Evolutionary conservation across 177 flowering plant species (phyloP), one percentile per base, ranked within the genome.

Genomic region (Tripterygium wilfordii): DNA sequence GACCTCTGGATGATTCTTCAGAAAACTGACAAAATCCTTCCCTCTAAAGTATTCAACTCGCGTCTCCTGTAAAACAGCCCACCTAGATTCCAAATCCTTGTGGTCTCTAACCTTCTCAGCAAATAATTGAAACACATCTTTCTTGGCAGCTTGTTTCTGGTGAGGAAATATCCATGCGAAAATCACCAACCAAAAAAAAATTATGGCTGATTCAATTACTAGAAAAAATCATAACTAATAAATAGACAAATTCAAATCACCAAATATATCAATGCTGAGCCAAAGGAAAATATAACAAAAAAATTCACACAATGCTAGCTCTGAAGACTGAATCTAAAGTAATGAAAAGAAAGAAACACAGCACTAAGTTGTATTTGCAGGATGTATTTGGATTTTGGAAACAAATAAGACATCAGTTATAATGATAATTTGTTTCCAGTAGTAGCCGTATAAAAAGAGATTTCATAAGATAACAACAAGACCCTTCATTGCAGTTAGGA

Each of bases 41-140:
- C 98, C 98, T 51, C 96, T 80, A 47, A 88, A 88, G 64, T 92
- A 88, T 56, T 92, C 96, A 25, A 92, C 94, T 16, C 98, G 83
- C n/a, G 98, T 82, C 71, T 92, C 96, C 72, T 88, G 94, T 58
- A 92, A 71, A 32, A 92, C 84, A 36, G 96, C 98, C 98, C 98
- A 92, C 57, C 96, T 78, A 49, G 98, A 92, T 50, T 54, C 88
- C 62, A 92, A 61, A 31, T 69, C 82, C 54, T 92, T 92, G 55
- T 88, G 88, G 60, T 92, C 89, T 61, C 98, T 83, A 58, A 84
- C 96, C 68, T 86, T 92, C 72, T 92, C 98, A 22, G 98, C 95
- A 65, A 89, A 92, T 55, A 80, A 24, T 76, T 84, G 96, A 56
- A 78, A 89, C 30, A 79, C 83, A 72, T 92, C 96, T 62, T 80